Evolutionary conservation across 148 eudicot species (phyloP).

Genomic region (Nepenthes mirabilis): DNA sequence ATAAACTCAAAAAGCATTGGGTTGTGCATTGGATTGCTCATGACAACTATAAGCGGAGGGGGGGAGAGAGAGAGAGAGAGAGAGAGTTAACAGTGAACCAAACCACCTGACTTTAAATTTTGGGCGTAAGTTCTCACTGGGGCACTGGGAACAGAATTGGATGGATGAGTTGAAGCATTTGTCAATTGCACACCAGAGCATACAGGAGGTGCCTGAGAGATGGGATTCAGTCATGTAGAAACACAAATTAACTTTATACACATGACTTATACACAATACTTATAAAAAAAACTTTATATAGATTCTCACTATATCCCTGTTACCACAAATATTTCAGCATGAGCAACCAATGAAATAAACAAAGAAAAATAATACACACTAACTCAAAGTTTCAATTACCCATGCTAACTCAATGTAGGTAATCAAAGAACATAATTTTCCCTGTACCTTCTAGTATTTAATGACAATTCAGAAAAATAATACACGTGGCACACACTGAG

Average conservation of each 20-base stretch:
- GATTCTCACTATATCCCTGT: no score
- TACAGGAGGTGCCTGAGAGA: constrained; percentile 14
- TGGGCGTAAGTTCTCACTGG: constrained; percentile 3
- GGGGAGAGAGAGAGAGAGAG: neutral
- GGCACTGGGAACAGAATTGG: constrained; percentile 6
- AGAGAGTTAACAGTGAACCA: no score
- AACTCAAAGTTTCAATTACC: no score
- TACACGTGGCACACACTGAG: no score
- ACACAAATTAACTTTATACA: neutral
- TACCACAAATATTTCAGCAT: neutral
- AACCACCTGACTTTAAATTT: constrained; percentile 12
- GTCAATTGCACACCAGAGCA: constrained; percentile 10
- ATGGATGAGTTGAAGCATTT: constrained; percentile 6
- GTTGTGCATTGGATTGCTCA: neutral
- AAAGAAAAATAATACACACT: no score
- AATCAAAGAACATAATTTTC: no score
- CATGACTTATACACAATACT: neutral
- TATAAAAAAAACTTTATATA: no score
- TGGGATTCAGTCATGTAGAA: neutral
- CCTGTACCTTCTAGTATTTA: no score
- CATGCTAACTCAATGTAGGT: no score
- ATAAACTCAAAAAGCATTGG: neutral
- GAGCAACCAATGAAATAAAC: no score
- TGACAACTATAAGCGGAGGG: neutral
- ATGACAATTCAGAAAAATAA: no score